Evolutionary conservation across 225 moss, liverwort and hornwort genomes (phyloP).

Genomic region (Marchantia paleacea): DNA sequence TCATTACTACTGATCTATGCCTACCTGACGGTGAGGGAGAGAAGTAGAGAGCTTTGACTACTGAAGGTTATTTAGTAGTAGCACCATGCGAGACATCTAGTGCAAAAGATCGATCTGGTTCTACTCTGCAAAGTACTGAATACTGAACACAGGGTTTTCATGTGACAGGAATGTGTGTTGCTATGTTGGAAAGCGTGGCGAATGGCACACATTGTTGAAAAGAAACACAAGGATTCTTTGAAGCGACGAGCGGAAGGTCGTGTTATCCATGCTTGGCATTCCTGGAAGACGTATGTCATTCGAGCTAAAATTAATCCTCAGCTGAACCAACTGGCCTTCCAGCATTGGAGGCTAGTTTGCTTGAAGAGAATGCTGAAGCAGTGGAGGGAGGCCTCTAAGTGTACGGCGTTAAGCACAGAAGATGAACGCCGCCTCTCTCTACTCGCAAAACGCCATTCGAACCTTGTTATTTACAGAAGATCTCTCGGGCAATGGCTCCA

Average conservation of each 20-base stretch:
- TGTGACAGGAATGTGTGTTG: constrained; percentile 42
- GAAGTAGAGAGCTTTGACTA: too few relatives aligned
- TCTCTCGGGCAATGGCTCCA: constrained; percentile 59
- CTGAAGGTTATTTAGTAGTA: too few relatives aligned
- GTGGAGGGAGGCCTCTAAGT: constrained; percentile 53
- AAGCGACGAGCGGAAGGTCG: constrained; percentile 41
- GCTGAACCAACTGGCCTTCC: constrained; percentile 50
- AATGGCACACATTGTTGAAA: constrained; percentile 43
- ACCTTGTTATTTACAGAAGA: constrained; percentile 37
- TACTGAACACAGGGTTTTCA: not conserved
- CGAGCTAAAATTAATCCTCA: constrained; percentile 63
- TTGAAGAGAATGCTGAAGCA: constrained; percentile 39
- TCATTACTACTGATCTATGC: too few relatives aligned
- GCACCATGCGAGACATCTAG: too few relatives aligned
- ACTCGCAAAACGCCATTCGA: constrained; percentile 55
- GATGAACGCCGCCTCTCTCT: constrained; percentile 63
- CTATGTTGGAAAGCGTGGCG: constrained; percentile 65
- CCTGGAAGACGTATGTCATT: constrained; percentile 62
- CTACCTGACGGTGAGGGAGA: too few relatives aligned
- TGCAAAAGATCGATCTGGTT: too few relatives aligned
- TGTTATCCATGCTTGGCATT: constrained; percentile 48
- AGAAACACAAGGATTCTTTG: constrained; percentile 48
- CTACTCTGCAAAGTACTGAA: too few relatives aligned
- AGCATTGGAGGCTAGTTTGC: constrained; percentile 56
- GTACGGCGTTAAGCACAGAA: constrained; percentile 50